Evolutionary conservation across 208 protist genomes (phyloP).

Genomic region (Jaenimonas drosophilae): DNA sequence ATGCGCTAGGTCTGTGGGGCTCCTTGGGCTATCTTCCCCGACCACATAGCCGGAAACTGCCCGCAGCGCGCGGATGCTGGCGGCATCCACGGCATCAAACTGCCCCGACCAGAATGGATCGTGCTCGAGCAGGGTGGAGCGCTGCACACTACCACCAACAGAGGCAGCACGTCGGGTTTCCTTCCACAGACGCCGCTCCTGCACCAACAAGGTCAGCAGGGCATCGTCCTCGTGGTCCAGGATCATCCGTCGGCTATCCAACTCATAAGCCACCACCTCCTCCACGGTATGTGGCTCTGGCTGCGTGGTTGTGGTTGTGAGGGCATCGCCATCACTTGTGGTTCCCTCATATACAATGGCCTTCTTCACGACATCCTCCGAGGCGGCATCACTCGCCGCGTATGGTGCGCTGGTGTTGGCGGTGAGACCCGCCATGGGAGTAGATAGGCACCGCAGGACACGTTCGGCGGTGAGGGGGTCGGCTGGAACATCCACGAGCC

Average conservation of each 20-base stretch:
- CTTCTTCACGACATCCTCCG: no score
- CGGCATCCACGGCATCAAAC: constrained; percentile 9
- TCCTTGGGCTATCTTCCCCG: constrained; percentile 1
- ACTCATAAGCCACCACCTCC: constrained; percentile 4
- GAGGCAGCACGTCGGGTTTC: no score
- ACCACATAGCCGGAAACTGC: neutral
- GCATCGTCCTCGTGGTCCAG: constrained; percentile 10
- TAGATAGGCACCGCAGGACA: no score
- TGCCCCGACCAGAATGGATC: constrained; percentile 17
- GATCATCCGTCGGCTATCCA: constrained; percentile 1
- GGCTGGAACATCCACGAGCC: no score
- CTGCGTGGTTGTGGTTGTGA: neutral
- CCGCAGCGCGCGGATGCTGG: constrained; percentile 7
- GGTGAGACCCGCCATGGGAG: no score
- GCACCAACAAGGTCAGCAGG: constrained; percentile 6
- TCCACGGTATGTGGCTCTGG: neutral
- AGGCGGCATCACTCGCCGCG: no score
- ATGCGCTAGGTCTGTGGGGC: neutral
- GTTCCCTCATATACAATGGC: constrained; percentile 3
- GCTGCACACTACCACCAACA: constrained; percentile 10
- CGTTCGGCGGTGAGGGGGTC: no score
- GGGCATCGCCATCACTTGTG: neutral
- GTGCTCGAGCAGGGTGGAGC: constrained; percentile 11
- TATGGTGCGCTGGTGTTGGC: no score
- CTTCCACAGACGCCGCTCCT: constrained; percentile 10